Evolutionary conservation across 1,284 basidiomycete species (phyloP).

Genomic region (Ceratobasidium sp.): DNA sequence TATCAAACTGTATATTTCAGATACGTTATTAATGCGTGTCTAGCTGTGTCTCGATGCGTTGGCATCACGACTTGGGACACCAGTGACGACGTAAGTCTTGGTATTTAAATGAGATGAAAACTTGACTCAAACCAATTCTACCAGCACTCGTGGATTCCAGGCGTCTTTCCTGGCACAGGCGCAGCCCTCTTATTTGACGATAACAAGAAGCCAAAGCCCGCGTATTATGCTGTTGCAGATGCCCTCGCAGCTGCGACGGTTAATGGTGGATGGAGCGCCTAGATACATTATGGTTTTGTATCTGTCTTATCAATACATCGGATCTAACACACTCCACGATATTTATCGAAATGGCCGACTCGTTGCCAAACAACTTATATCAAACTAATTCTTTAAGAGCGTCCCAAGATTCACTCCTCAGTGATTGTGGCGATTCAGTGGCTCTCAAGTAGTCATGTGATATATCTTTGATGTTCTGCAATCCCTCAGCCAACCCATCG

Average conservation of each 20-base stretch:
- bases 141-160: constrained; percentile 47
- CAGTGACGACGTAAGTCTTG: constrained; percentile 39
- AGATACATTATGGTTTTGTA: not conserved
- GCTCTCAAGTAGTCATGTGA: no score
- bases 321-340: no score
- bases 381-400: no score
- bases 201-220: constrained; percentile 48
- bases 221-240: constrained; percentile 45
- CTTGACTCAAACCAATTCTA: not conserved
- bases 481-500: no score
- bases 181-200: constrained; percentile 47
- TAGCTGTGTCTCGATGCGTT: constrained; percentile 45
- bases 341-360: no score
- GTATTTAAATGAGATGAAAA: not conserved
- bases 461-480: no score
- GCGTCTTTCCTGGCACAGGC: constrained; percentile 47
- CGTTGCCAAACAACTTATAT: no score
- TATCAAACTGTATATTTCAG: no score
- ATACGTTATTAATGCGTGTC: constrained; percentile 52
- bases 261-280: not conserved
- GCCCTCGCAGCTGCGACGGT: constrained; percentile 42
- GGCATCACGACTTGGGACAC: constrained; percentile 41
- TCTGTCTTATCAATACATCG: no score
- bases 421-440: no score
- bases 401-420: no score